Percentiles rank a stretch among this genome's conserved stretches.
Evolutionary conservation across 2,329 filamentous ascomycete genomes (phyloP).

Genomic region (Grosmannia huntii): DNA sequence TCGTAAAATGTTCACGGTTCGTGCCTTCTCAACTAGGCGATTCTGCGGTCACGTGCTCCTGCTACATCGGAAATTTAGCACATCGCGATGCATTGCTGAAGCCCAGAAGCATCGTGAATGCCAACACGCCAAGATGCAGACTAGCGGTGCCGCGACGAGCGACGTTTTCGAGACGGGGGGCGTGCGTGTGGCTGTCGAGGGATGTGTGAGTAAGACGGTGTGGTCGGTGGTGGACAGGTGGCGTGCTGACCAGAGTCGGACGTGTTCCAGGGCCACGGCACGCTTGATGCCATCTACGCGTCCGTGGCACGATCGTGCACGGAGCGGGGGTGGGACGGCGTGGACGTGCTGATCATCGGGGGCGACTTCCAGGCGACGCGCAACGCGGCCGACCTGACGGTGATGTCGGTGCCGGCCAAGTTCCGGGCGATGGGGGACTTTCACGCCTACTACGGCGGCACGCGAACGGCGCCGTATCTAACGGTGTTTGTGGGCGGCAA

Average conservation of each 20-base stretch:
- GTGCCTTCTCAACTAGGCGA: neutral
- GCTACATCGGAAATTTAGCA: neutral
- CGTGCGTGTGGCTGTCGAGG: constrained; percentile 72
- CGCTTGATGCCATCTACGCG: constrained; percentile 80
- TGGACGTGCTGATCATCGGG: constrained; percentile 88
- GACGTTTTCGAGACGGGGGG: constrained; percentile 26
- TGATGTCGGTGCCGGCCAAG: constrained; percentile 81
- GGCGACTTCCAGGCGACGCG: constrained; percentile 89
- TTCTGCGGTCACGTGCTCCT: neutral
- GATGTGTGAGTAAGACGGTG: constrained; percentile 50
- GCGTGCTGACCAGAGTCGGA: neutral
- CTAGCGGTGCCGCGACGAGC: constrained; percentile 17
- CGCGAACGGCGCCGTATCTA: constrained; percentile 65
- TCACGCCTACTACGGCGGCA: constrained; percentile 81
- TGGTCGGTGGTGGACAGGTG: neutral
- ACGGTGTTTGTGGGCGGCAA: constrained; percentile 92
- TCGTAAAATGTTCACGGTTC: neutral
- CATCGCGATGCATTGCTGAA: neutral
- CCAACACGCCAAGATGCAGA: neutral
- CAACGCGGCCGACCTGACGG: constrained; percentile 74
- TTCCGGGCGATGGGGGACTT: constrained; percentile 87
- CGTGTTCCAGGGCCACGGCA: constrained; percentile 64
- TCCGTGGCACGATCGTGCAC: constrained; percentile 58
- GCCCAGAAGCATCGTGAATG: neutral
- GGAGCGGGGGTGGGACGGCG: constrained; percentile 60